phyloP scores from a whole-genome alignment of 2,329 filamentous ascomycete genomes.

The Pyricularia sp. region DNA sequence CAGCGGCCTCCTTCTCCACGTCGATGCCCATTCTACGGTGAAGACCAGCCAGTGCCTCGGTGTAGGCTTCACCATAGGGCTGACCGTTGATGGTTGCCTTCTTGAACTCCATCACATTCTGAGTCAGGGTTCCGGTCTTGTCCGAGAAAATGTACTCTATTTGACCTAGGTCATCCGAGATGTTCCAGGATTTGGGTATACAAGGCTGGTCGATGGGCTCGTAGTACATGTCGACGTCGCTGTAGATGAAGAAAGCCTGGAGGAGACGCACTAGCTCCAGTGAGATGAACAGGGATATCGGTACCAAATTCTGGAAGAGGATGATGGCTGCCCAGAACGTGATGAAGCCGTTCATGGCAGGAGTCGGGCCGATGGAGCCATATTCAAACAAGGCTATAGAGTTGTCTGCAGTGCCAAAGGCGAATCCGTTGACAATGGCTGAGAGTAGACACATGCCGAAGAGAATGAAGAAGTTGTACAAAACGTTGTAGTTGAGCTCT shows the following conservation, averaged over 20 bases:
- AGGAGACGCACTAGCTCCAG: conserved; percentile 89
- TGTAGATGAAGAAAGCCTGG: conserved; percentile 96
- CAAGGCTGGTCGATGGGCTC: conserved; percentile 89
- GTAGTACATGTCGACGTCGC: conserved; percentile 94
- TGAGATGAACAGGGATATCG: conserved; percentile 95
- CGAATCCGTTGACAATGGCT: conserved; percentile 74
- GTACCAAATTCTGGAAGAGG: conserved; percentile 96
- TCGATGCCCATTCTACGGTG: conserved; percentile 84
- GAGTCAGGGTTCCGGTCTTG: conserved; percentile 17
- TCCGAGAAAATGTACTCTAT: conserved; percentile 87
- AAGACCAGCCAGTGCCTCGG: conserved; percentile 93
- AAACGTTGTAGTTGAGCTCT: conserved; percentile 93
- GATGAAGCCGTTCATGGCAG: conserved; percentile 80
- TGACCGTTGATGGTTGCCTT: conserved; percentile 96
- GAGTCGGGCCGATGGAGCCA: conserved; percentile 66
- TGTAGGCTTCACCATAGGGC: conserved; percentile 94
- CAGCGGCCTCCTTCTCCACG: conserved; percentile 68
- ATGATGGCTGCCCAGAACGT: conserved; percentile 95
- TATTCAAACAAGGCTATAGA: conserved; percentile 79
- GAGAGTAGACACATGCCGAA: conserved; percentile 82
- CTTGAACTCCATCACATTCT: conserved; percentile 75
- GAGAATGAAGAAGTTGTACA: conserved; percentile 91
- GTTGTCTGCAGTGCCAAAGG: conserved; percentile 66
- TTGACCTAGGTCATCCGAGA: conserved; percentile 94
- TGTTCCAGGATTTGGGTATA: conserved; percentile 97